A percentile compares a stretch with the other conserved stretches of the same genome.
Evolutionary conservation across 768 basidiomycete species (phyloP).

Genomic region (Phaeotremella skinneri): DNA sequence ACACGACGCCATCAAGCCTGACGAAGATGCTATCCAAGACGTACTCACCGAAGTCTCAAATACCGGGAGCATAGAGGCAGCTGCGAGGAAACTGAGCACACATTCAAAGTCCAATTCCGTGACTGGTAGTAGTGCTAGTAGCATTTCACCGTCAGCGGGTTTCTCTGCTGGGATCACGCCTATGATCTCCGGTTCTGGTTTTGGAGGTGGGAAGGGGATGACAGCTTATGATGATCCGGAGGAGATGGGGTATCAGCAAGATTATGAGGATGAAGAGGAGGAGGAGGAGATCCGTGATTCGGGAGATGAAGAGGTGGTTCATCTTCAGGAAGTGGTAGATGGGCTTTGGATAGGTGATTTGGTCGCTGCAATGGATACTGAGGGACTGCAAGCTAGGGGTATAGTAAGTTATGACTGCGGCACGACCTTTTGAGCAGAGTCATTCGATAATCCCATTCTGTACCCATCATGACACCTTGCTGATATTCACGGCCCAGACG

Average conservation of each 20-base stretch:
- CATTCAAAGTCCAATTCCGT: neutral
- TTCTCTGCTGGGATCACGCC: neutral
- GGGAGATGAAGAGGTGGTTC: slow-evolving; percentile 70
- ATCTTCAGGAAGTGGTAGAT: slow-evolving; percentile 79
- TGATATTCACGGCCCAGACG: slow-evolving; percentile 56
- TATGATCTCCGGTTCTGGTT: neutral
- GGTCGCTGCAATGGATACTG: slow-evolving; percentile 64
- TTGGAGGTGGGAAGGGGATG: neutral
- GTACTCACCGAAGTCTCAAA: slow-evolving; percentile 29
- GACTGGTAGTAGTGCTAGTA: neutral
- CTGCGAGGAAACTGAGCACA: slow-evolving; percentile 28
- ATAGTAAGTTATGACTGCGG: slow-evolving; percentile 64
- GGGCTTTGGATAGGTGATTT: slow-evolving; percentile 84
- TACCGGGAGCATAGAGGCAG: slow-evolving; percentile 33
- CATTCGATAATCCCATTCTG: too few species aligned
- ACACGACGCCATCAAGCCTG: slow-evolving; percentile 29
- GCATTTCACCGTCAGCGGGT: neutral
- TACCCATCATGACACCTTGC: too few species aligned
- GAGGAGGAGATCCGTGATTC: slow-evolving; percentile 70
- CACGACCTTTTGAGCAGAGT: too few species aligned
- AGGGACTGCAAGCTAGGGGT: slow-evolving; percentile 64
- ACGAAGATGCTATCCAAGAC: slow-evolving; percentile 38
- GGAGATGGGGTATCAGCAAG: slow-evolving; percentile 54
- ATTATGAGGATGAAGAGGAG: slow-evolving; percentile 64
- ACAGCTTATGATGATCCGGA: slow-evolving; percentile 26